Conservation (phyloP, 495 filamentous ascomycete species). For the Penicillium desertorum region DNA sequence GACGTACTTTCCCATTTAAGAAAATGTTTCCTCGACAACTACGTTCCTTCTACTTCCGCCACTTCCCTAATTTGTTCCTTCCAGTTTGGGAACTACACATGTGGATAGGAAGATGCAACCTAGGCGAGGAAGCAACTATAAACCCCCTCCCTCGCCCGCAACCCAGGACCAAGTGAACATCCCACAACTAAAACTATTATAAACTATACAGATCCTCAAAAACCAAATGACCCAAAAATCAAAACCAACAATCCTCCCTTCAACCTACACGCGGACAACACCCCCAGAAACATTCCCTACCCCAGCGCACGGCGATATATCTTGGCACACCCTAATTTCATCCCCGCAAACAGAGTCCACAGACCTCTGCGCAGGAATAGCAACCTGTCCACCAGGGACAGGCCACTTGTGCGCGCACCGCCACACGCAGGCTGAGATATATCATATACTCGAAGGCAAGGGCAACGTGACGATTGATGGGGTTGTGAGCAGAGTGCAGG, state of each 20-base stretch:
- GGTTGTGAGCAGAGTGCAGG: conserved; percentile 13
- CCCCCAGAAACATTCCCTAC: conserved; percentile 25
- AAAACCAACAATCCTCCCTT: conserved; percentile 15
- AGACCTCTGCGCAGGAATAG: conserved; percentile 36
- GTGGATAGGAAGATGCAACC: neutral
- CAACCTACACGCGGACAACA: conserved; percentile 1
- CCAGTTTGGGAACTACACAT: neutral
- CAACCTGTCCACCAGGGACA: conserved; percentile 23
- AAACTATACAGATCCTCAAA: neutral
- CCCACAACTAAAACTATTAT: too few relatives aligned
- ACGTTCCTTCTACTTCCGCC: neutral
- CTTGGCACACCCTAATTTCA: conserved; percentile 42
- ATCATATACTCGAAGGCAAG: conserved; percentile 35
- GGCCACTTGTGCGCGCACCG: conserved; percentile 35
- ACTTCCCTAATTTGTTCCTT: neutral
- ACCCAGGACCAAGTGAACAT: too few relatives aligned
- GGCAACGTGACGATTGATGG: conserved; percentile 35
- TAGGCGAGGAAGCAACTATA: neutral
- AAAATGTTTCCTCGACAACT: neutral
- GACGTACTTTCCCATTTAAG: neutral
- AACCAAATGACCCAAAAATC: neutral
- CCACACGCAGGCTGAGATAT: conserved; percentile 41
- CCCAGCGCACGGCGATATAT: conserved; percentile 20
- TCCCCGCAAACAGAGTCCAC: conserved; percentile 25
- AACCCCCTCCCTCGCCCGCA: neutral